Evolutionary conservation across 768 basidiomycete species (phyloP).

Genomic region (Boletellus ananiceps): DNA sequence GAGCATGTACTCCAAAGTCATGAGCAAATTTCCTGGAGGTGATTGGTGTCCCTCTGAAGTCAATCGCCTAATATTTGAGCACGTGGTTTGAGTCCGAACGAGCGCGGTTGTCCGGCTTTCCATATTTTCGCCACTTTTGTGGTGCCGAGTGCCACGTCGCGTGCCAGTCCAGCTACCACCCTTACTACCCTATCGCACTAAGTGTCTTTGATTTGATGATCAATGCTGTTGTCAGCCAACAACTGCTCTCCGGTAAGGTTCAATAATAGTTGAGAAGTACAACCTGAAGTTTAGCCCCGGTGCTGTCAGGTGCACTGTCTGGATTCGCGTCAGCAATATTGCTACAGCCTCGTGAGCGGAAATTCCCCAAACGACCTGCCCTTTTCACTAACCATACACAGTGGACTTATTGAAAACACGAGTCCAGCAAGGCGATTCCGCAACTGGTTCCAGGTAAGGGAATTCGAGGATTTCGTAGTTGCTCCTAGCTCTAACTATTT

Average conservation of each 20-base stretch:
- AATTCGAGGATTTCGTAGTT: not conserved
- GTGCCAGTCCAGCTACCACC: no score
- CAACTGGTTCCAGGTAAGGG: conserved; percentile 35
- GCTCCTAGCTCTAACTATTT: not conserved
- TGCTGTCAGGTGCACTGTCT: conserved; percentile 60
- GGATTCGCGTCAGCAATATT: conserved; percentile 71
- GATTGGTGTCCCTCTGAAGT: no score
- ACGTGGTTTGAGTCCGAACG: no score
- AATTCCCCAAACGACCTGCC: not conserved
- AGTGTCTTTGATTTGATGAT: conserved; percentile 12
- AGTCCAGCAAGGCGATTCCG: conserved; percentile 73
- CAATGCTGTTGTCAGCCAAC: conserved; percentile 23
- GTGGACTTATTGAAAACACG: conserved; percentile 93
- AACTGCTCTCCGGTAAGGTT: conserved; percentile 27
- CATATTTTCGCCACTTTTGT: no score
- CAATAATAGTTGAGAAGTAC: not conserved
- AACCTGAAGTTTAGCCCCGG: not conserved
- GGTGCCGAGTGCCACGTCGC: no score
- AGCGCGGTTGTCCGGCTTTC: no score
- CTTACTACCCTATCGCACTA: no score
- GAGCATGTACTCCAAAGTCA: no score
- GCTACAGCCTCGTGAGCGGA: conserved; percentile 67
- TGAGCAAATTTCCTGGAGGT: no score
- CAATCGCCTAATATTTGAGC: no score
- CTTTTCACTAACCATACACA: conserved; percentile 22